These are phyloP conservation scores for Eutypella sp. DNA, from an alignment of 2,329 filamentous ascomycete genomes.

Conservation along the genomic window DNA sequence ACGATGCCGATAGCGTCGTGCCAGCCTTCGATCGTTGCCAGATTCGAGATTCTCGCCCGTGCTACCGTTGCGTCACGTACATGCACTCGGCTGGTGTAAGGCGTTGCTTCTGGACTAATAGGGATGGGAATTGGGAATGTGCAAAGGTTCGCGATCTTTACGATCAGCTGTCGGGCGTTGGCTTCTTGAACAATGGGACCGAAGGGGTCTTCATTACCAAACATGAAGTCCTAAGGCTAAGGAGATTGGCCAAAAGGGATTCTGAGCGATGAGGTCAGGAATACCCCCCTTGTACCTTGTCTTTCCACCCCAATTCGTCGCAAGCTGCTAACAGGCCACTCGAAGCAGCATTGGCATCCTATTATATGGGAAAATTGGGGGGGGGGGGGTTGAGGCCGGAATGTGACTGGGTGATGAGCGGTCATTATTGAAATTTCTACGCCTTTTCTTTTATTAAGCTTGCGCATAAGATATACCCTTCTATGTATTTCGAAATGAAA, in stretches of 20 bases:
- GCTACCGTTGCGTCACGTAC: conserved; percentile 46
- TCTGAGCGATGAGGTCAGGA: no score
- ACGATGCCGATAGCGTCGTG: not conserved
- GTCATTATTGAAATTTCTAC: no score
- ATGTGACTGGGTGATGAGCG: no score
- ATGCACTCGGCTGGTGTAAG: conserved; percentile 49
- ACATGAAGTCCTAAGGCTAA: conserved; percentile 45
- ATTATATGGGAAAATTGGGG: no score
- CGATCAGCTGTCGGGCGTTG: conserved; percentile 35
- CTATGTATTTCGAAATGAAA: no score
- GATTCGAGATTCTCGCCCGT: conserved; percentile 39
- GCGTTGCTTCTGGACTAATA: conserved; percentile 48
- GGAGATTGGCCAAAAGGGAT: conserved; percentile 16
- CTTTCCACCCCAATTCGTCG: no score
- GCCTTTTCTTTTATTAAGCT: no score
- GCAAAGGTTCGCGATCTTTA: conserved; percentile 45
- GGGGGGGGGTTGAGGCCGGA: no score
- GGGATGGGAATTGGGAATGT: conserved; percentile 42
- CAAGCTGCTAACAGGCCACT: no score
- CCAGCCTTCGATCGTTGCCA: conserved; percentile 1
- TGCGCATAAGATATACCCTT: no score
- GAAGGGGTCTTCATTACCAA: conserved; percentile 46
- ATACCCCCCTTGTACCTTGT: no score
- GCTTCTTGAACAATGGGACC: conserved; percentile 17
- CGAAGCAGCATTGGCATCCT: no score